These are phyloP conservation scores for Huntiella savannae DNA, from an alignment of 2,329 filamentous ascomycete genomes.

Conservation along the genomic window DNA sequence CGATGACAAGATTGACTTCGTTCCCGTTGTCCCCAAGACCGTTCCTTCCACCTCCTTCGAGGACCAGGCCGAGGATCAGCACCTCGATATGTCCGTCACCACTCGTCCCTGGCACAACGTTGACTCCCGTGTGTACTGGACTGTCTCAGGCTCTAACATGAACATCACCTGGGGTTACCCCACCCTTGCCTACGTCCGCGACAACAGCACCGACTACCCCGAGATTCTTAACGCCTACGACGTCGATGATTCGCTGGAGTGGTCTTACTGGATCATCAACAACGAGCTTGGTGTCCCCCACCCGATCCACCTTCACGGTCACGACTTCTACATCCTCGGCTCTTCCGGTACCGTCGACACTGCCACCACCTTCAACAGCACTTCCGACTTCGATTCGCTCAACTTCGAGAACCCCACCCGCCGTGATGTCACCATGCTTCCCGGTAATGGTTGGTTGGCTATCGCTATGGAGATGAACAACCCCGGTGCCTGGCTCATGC, in stretches of 20 bases:
- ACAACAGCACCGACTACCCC: constrained; percentile 13
- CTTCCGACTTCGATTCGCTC: constrained; percentile 19
- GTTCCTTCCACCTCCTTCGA: constrained; percentile 16
- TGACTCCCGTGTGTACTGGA: constrained; percentile 17
- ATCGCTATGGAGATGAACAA: constrained; percentile 31
- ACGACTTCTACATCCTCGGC: constrained; percentile 28
- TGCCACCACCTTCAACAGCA: constrained; percentile 15
- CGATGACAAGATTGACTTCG: constrained; percentile 13
- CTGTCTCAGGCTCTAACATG: constrained; percentile 19
- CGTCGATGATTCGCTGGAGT: constrained; percentile 13
- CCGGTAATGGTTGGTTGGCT: constrained; percentile 25
- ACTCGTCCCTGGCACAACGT: constrained; percentile 12
- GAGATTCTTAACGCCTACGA: constrained; percentile 13
- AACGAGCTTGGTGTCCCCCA: constrained; percentile 19
- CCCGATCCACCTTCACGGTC: constrained; percentile 30
- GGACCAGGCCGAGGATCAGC: constrained; percentile 13
- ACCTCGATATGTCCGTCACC: constrained; percentile 15
- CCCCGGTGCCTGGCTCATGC: constrained; percentile 32
- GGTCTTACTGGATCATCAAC: constrained; percentile 19
- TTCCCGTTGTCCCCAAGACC: constrained; percentile 16
- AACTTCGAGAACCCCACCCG: constrained; percentile 31
- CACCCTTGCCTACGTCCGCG: constrained; percentile 16
- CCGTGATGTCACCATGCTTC: constrained; percentile 31
- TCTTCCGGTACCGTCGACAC: constrained; percentile 11
- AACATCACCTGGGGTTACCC: constrained; percentile 24